Conservation (phyloP, 139 green algal genomes). For the Picochlorum sp. region DNA sequence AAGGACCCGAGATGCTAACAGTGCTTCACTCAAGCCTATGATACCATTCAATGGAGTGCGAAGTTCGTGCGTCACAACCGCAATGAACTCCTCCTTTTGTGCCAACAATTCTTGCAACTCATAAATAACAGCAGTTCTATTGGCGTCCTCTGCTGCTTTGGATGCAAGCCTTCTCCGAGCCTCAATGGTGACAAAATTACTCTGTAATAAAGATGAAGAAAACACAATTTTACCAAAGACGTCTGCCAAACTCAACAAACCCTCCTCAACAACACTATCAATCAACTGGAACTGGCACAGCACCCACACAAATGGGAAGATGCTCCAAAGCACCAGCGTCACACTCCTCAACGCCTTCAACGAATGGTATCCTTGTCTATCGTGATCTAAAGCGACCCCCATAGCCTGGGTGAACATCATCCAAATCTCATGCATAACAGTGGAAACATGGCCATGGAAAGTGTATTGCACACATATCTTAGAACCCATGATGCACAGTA, state of each 20-base stretch:
- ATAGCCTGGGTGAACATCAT: constrained; percentile 14
- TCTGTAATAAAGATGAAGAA: constrained; percentile 21
- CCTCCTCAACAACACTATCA: constrained; percentile 13
- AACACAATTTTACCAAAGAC: constrained; percentile 31
- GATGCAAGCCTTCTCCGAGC: constrained; percentile 22
- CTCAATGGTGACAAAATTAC: constrained; percentile 35
- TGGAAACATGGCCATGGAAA: constrained; percentile 23
- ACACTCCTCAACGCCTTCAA: constrained; percentile 20
- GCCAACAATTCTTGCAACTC: constrained; percentile 32
- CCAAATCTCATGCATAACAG: constrained; percentile 24
- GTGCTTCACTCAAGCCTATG: constrained; percentile 43
- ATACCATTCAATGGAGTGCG: constrained; percentile 76
- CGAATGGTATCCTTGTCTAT: constrained; percentile 3
- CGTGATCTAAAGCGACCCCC: constrained; percentile 10
- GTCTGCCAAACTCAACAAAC: constrained; percentile 24
- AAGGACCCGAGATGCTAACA: constrained; percentile 15
- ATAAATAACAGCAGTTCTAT: constrained; percentile 25
- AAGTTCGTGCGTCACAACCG: constrained; percentile 65
- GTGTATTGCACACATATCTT: constrained; percentile 25
- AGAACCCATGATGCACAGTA: constrained; percentile 15
- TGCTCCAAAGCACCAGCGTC: constrained; percentile 24
- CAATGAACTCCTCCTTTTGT: constrained; percentile 72
- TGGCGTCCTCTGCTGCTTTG: constrained; percentile 29
- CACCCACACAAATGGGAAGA: constrained; percentile 26
- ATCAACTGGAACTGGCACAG: constrained; percentile 23